These are phyloP conservation scores for Afroboletus lepidellus DNA, from an alignment of 1,284 basidiomycete genomes.

Conservation along the genomic window DNA sequence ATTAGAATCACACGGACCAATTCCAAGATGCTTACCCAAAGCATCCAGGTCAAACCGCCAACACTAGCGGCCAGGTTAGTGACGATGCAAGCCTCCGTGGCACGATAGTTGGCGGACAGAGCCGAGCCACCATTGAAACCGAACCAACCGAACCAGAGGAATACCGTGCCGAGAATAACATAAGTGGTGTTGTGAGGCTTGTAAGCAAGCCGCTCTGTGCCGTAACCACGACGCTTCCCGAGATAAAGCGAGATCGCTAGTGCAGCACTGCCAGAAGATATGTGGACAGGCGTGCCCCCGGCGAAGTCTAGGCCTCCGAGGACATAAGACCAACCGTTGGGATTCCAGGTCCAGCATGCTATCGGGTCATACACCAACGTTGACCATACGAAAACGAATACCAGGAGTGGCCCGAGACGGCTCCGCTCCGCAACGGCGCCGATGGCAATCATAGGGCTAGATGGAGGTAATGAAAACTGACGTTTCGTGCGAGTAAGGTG, in stretches of 20 bases:
- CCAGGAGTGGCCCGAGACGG: slow-evolving; percentile 81
- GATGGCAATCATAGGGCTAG: slow-evolving; percentile 76
- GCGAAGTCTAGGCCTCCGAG: slow-evolving; percentile 90
- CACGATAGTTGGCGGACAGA: slow-evolving; percentile 83
- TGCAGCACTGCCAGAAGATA: slow-evolving; percentile 87
- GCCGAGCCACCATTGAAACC: slow-evolving; percentile 90
- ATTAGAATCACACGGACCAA: not conserved
- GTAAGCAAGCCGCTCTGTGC: slow-evolving; percentile 87
- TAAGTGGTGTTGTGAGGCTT: slow-evolving; percentile 87
- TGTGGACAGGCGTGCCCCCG: slow-evolving; percentile 95
- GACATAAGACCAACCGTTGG: slow-evolving; percentile 80
- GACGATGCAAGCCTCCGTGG: slow-evolving; percentile 87
- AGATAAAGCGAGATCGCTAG: slow-evolving; percentile 92
- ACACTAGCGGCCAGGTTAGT: slow-evolving; percentile 88
- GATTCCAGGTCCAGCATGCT: slow-evolving; percentile 94
- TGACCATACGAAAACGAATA: slow-evolving; percentile 91
- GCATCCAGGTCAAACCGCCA: slow-evolving; percentile 94
- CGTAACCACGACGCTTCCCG: slow-evolving; percentile 89
- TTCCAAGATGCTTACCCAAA: slow-evolving; percentile 49
- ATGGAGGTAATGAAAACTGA: not conserved
- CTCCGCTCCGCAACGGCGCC: slow-evolving; percentile 93
- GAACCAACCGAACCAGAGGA: slow-evolving; percentile 99
- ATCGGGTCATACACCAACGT: slow-evolving; percentile 94
- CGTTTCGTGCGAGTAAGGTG: not conserved
- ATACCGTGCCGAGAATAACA: slow-evolving; percentile 87